Evolutionary conservation across 257 asterid genomes (phyloP).

Genomic region (Rubia yunnanensis): DNA sequence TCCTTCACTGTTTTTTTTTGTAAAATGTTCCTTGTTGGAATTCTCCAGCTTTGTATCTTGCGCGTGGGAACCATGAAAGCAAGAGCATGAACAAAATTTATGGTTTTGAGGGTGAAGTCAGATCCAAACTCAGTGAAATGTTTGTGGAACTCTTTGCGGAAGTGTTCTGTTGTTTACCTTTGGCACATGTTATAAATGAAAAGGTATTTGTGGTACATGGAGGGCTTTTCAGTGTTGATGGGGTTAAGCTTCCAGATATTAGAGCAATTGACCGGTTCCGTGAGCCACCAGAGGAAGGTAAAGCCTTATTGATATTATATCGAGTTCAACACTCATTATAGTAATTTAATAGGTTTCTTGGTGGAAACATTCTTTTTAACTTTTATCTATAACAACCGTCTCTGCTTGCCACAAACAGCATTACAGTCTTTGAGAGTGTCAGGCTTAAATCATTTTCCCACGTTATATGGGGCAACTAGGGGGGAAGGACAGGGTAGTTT

Average conservation of each 20-base stretch:
- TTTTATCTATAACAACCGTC: not conserved
- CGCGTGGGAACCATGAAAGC: constrained; percentile 99
- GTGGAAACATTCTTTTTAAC: not conserved
- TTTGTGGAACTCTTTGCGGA: constrained; percentile 96
- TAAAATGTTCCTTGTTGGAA: constrained; percentile 15
- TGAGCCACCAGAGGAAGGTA: constrained; percentile 99
- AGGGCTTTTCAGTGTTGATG: constrained; percentile 97
- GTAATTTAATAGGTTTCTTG: not conserved
- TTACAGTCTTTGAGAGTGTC: not conserved
- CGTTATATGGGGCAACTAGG: not conserved
- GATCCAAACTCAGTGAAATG: constrained; percentile 73
- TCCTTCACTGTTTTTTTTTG: not conserved
- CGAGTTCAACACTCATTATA: not conserved
- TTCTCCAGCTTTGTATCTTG: constrained; percentile 74
- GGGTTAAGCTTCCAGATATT: constrained; percentile 90
- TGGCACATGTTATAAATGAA: constrained; percentile 80
- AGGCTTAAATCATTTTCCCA: not conserved
- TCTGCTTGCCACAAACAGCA: not conserved
- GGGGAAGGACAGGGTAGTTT: not conserved
- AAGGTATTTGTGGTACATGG: constrained; percentile 95
- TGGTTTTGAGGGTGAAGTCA: constrained; percentile 99
- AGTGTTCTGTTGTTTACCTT: constrained; percentile 93
- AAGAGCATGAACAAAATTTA: constrained; percentile 98
- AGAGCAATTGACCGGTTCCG: constrained; percentile 82
- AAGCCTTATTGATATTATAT: constrained; percentile 11